A percentile compares a stretch with the other conserved stretches of the same genome.
These are phyloP conservation scores for Globisporangium orthogonon DNA, from an alignment of 352 stramenopile genomes.

Conservation along the genomic window DNA sequence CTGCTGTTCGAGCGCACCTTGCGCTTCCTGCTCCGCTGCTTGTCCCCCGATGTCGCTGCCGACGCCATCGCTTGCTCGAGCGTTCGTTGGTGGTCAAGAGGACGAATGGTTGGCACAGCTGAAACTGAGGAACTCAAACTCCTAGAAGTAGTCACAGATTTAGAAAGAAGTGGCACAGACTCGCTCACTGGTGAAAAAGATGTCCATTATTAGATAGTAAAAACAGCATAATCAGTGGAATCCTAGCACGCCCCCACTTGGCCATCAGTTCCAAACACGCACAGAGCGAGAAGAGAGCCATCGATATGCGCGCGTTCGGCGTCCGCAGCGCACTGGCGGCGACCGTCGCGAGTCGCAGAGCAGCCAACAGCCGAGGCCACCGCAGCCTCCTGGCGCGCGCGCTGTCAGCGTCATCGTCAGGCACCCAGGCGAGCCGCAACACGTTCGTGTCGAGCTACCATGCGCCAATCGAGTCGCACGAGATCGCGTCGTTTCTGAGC, in stretches of 20 bases:
- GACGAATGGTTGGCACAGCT: neutral
- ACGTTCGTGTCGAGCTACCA: conserved; percentile 82
- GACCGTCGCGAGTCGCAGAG: neutral
- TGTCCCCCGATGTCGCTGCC: neutral
- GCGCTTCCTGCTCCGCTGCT: conserved; percentile 49
- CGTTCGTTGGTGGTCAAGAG: neutral
- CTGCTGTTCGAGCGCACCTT: conserved; percentile 35
- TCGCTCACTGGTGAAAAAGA: neutral
- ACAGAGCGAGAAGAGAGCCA: neutral
- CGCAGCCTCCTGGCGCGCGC: neutral
- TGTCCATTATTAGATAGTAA: neutral
- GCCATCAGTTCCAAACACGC: neutral
- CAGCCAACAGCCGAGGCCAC: neutral
- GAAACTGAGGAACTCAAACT: neutral
- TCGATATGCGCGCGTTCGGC: conserved; percentile 20
- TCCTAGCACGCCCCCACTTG: neutral
- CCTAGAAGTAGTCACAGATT: neutral
- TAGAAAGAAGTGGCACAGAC: neutral
- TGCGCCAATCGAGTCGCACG: conserved; percentile 52
- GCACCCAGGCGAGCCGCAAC: conserved; percentile 17
- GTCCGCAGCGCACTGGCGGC: conserved; percentile 5
- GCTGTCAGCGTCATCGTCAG: conserved; percentile 5
- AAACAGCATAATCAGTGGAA: neutral
- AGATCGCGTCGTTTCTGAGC: conserved; percentile 64
- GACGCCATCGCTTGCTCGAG: neutral